phyloP scores from a whole-genome alignment of 1,139 yeast genomes.

The Suhomyces bokatorum region DNA sequence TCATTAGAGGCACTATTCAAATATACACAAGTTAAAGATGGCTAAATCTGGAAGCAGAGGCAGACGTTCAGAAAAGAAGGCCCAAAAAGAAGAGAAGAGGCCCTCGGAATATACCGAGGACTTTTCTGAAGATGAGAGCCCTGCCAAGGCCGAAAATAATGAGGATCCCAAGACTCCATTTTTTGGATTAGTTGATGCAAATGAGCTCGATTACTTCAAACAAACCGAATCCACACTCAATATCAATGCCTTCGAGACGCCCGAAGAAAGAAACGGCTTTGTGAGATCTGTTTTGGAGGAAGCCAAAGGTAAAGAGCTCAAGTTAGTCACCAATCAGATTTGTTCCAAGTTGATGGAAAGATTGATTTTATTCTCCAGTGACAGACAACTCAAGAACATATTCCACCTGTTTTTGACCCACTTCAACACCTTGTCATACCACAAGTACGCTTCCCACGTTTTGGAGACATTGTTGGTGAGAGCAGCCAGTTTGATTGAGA shows the following conservation, averaged over 20 bases:
- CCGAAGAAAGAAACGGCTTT: conserved; percentile 74
- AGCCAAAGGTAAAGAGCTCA: conserved; percentile 84
- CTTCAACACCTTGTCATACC: conserved; percentile 74
- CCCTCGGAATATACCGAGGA: conserved; percentile 4
- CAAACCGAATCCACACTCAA: conserved; percentile 87
- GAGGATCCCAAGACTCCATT: conserved; percentile 38
- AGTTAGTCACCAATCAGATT: conserved; percentile 89
- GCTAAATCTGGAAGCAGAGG: conserved; percentile 65
- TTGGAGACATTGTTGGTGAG: conserved; percentile 82
- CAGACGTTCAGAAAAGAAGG: conserved; percentile 58
- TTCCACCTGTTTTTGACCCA: conserved; percentile 70
- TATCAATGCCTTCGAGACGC: conserved; percentile 71
- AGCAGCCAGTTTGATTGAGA: conserved; percentile 74
- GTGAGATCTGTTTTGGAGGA: conserved; percentile 81
- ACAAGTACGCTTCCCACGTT: conserved; percentile 92
- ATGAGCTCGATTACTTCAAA: conserved; percentile 86
- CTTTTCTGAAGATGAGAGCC: conserved; percentile 8
- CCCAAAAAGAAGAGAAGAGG: conserved; percentile 24
- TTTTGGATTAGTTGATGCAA: conserved; percentile 82
- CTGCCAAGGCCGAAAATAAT: conserved; percentile 8
- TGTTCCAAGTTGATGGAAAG: conserved; percentile 93
- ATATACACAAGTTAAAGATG: conserved; percentile 14
- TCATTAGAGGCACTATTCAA: not conserved
- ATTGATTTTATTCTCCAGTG: conserved; percentile 65
- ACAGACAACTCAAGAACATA: conserved; percentile 61